These are phyloP conservation scores for Metschnikowia continentalis DNA, from an alignment of 805 yeast species.

Conservation along the genomic window DNA sequence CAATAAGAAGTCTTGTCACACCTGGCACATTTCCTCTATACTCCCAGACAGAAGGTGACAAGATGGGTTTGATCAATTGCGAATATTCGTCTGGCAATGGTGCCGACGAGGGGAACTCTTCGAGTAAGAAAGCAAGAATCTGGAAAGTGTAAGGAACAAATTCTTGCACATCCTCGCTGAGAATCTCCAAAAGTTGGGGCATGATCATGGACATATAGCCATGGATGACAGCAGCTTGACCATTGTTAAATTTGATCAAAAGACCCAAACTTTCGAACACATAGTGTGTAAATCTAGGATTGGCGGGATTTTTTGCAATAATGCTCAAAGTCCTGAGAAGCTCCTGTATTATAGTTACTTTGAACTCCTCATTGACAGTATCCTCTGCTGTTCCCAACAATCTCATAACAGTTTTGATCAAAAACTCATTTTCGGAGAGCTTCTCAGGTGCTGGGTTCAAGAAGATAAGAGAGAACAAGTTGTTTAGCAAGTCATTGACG, in stretches of 20 bases:
- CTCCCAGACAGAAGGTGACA: constrained; percentile 94
- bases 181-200: constrained; percentile 61
- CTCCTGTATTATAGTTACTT: constrained; percentile 54
- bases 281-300: constrained; percentile 89
- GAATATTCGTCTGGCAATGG: constrained; percentile 63
- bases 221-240: constrained; percentile 15
- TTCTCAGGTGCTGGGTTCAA: constrained; percentile 66
- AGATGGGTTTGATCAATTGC: constrained; percentile 70
- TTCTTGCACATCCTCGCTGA: constrained; percentile 86
- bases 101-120: constrained; percentile 44
- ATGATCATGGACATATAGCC: constrained; percentile 50
- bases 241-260: constrained; percentile 50
- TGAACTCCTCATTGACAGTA: constrained; percentile 41
- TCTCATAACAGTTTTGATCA: constrained; percentile 86
- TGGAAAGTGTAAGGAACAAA: constrained; percentile 92
- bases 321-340: constrained; percentile 63
- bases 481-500: constrained; percentile 57
- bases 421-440: constrained; percentile 89
- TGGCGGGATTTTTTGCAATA: constrained; percentile 86
- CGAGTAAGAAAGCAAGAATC: constrained; percentile 75
- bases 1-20: constrained; percentile 70
- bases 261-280: constrained; percentile 85
- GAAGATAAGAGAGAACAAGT: constrained; percentile 63
- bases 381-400: constrained; percentile 71
- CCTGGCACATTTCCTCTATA: constrained; percentile 91